Conservation (phyloP, 176 grass and related monocot genomes). For the maize (Zea mays) region DNA sequence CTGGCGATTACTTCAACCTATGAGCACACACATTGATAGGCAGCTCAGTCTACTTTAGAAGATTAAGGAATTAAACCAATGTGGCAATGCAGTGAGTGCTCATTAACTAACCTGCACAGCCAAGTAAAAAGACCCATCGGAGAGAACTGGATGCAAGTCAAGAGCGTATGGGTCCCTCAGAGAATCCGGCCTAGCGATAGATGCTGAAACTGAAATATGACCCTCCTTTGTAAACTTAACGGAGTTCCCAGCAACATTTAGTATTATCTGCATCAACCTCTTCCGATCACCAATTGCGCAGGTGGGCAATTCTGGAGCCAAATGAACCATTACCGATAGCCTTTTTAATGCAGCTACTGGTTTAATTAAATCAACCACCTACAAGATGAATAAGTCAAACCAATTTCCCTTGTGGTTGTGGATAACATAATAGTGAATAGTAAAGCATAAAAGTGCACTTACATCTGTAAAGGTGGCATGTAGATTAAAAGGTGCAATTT, state of each 20-base stretch:
- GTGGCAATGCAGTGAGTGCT: constrained; percentile 11
- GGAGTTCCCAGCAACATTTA: constrained; percentile 89
- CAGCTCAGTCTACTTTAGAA: neutral
- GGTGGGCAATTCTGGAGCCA: constrained; percentile 73
- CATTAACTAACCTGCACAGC: constrained; percentile 61
- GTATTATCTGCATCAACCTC: constrained; percentile 73
- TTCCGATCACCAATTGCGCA: constrained; percentile 78
- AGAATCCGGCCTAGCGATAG: constrained; percentile 57
- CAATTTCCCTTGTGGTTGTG: constrained; percentile 11
- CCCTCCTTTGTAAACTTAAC: constrained; percentile 91
- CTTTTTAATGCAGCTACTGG: constrained; percentile 67
- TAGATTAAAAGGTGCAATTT: constrained; percentile 49
- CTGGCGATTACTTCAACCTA: constrained; percentile 2
- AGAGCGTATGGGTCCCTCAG: constrained; percentile 56
- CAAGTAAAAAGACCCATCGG: constrained; percentile 73
- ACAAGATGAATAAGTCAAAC: constrained; percentile 42
- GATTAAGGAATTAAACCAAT: constrained; percentile 1
- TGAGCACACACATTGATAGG: neutral
- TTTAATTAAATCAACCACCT: constrained; percentile 70
- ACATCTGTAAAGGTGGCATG: constrained; percentile 50
- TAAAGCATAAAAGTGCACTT: constrained; percentile 36
- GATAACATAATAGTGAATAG: constrained; percentile 11
- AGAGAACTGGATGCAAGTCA: constrained; percentile 70
- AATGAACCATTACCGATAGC: constrained; percentile 61
- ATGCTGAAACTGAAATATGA: constrained; percentile 65